Conservation (phyloP, 805 yeast genomes). For the Candida ovalis region DNA sequence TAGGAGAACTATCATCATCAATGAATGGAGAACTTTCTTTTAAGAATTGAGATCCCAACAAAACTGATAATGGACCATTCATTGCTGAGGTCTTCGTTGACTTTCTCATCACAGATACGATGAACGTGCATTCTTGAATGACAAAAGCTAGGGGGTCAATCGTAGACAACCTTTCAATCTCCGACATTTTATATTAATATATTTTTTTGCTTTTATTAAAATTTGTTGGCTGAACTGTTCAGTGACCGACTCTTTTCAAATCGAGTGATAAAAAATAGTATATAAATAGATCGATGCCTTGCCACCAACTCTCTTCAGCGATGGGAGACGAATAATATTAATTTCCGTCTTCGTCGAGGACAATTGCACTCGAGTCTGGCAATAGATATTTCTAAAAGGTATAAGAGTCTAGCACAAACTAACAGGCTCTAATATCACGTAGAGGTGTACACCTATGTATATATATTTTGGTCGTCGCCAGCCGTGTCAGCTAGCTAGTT, state of each 20-base stretch:
- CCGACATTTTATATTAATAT: neutral
- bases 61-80: conserved; percentile 75
- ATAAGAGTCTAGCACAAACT: no score
- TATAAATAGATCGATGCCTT: neutral
- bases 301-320: neutral
- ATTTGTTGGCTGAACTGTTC: no score
- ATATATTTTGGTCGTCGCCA: no score
- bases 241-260: no score
- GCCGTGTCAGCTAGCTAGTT: no score
- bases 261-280: neutral
- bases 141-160: conserved; percentile 79
- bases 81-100: conserved; percentile 58
- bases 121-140: conserved; percentile 81
- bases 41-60: conserved; percentile 55
- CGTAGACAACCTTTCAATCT: conserved; percentile 27
- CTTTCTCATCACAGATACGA: conserved; percentile 88
- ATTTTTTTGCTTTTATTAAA: neutral
- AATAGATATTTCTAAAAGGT: no score
- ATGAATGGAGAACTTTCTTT: conserved; percentile 26
- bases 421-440: neutral
- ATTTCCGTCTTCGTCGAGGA: neutral
- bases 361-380: neutral
- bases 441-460: no score
- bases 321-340: neutral
- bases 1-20: conserved; percentile 28